phyloP scores from a whole-genome alignment of 371 early-diverging fungal genomes.

The Mucor indicus region DNA sequence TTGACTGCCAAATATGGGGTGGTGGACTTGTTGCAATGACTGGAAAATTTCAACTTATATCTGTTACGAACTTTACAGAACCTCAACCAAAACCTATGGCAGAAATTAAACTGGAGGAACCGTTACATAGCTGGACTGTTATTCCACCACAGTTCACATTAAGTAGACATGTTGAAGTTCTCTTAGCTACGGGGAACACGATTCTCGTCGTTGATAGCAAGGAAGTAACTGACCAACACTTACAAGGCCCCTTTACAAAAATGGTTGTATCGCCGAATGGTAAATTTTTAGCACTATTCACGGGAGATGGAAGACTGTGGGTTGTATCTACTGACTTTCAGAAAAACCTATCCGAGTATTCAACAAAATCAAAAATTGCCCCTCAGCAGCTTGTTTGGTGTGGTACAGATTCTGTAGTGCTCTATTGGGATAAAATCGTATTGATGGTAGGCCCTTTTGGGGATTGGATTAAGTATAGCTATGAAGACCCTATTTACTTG shows the following conservation, averaged over 20 bases:
- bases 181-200: conserved; percentile 75
- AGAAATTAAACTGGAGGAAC: conserved; percentile 67
- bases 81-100: conserved; percentile 81
- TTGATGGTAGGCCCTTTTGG: conserved; percentile 94
- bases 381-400: conserved; percentile 92
- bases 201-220: conserved; percentile 79
- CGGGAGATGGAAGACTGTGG: conserved; percentile 78
- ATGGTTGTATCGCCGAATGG: conserved; percentile 94
- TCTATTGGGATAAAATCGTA: conserved; percentile 80
- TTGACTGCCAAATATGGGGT: conserved; percentile 87
- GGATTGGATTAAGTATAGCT: conserved; percentile 80
- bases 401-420: conserved; percentile 91
- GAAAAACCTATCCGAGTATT: conserved; percentile 84
- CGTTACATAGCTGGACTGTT: conserved; percentile 84
- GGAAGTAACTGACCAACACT: conserved; percentile 80
- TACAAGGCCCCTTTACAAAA: conserved; percentile 88
- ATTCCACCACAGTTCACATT: conserved; percentile 86
- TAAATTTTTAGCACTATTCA: conserved; percentile 85
- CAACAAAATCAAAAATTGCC: conserved; percentile 62
- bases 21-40: conserved; percentile 89
- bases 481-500: conserved; percentile 78
- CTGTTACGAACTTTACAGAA: conserved; percentile 80
- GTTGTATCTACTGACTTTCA: conserved; percentile 96
- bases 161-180: conserved; percentile 88
- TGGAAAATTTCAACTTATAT: conserved; percentile 74